Base-by-base conservation (phyloP, 1,284 basidiomycete species). In the Trametes sp. region DNA sequence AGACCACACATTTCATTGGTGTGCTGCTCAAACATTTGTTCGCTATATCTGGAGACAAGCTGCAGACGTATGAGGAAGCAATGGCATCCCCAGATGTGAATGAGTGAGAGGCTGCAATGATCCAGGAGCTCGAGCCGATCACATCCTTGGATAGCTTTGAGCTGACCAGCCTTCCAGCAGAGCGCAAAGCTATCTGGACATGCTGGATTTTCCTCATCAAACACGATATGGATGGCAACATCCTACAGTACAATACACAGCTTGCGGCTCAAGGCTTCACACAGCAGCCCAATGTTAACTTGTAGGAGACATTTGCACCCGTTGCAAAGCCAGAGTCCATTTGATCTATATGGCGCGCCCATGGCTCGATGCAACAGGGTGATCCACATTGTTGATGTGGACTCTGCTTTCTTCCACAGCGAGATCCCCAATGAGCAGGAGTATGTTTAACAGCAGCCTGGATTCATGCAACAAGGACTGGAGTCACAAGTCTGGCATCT, bases 261-360 rank as follows among this genome's bases (percentile, higher is more conserved):
- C 72, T 83, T 0, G 75, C 82, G 0, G 78, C 78, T 0, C 74
- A 78, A 29, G 82, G 80, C 0, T 84, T 77, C 63, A 68, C 70
- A 0, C 81, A 84, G 61, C 62, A 69, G 0, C 68, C 73, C 0
- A 78, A 81, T 0, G 50, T 81, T 10, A 77, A 84, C 61, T 84
- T 76, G 55, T 68, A 74, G n/a, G 66, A 81, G 46, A 80, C 74
- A 0, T 79, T 73, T 45, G 69, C 78, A 0, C 74, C 77, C 0
- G 73, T 76, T 0, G 72, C 70, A 16, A 54, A 67, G 16, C 65
- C 71, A 21, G 59, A 64, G 1, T 69, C 75, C 0, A 65, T 78
- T 14, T 61, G 73, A 1, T 42, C 68, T 1, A 57, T 78, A 6
- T 57, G n/a, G 77, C 6, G 70, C 74, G 0, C 33, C 77, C 51